Evolutionary conservation across 768 basidiomycete genomes (phyloP).

Genomic region (Fomitopsis pulvina): DNA sequence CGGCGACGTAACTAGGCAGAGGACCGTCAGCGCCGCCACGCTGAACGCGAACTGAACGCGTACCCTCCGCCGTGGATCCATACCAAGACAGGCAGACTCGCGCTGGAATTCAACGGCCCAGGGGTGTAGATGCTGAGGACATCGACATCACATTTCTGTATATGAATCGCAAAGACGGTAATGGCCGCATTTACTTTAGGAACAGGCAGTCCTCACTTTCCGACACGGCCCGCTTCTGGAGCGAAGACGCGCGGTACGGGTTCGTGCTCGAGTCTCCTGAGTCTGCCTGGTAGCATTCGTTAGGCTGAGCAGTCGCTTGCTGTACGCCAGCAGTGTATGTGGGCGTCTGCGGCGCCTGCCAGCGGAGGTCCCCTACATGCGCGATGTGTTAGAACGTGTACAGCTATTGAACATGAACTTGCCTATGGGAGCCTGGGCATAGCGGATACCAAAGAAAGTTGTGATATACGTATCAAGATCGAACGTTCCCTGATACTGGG

Average conservation of each 20-base stretch:
- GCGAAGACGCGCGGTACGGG: not conserved
- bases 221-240: not conserved
- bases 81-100: not conserved
- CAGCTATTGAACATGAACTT: not conserved
- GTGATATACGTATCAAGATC: not conserved
- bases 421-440: not conserved
- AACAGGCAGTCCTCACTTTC: not conserved
- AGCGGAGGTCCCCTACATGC: not conserved
- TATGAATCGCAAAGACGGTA: not conserved
- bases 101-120: not conserved
- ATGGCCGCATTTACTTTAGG: not conserved
- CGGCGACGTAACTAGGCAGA: not conserved
- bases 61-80: not conserved
- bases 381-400: too few relatives aligned
- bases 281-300: not conserved
- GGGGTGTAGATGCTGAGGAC: not conserved
- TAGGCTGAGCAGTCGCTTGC: not conserved
- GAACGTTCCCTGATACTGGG: not conserved
- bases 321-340: not conserved
- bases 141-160: not conserved
- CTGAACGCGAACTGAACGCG: not conserved
- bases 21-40: too few relatives aligned
- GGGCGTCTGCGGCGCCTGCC: not conserved
- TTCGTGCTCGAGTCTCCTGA: not conserved
- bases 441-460: not conserved